Conservation (phyloP, 176 grass and related monocot genomes). For the Bonia amplexicaulis region DNA sequence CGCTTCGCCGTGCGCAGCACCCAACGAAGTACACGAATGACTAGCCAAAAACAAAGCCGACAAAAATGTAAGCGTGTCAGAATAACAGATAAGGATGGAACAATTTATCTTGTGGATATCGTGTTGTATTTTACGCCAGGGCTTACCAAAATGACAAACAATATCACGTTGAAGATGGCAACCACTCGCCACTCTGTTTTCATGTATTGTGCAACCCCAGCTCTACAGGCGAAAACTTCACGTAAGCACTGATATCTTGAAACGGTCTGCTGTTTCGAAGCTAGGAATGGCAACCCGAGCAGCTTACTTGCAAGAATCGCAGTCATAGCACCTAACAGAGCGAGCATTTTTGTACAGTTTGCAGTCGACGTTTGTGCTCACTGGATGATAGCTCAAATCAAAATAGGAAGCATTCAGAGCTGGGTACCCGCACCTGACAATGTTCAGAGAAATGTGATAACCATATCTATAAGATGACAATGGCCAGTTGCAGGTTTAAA, state of each 20-base stretch:
- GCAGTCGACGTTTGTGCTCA: conserved; percentile 75
- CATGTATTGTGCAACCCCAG: conserved; percentile 98
- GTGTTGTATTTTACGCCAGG: background rate
- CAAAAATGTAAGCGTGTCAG: background rate
- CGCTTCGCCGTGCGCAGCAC: conserved; percentile 68
- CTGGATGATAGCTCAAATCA: conserved; percentile 81
- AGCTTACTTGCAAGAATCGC: conserved; percentile 91
- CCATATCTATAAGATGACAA: background rate
- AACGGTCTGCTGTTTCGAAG: background rate
- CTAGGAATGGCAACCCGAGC: background rate
- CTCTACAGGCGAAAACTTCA: conserved; percentile 36
- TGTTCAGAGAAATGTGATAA: background rate
- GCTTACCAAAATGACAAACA: conserved; percentile 85
- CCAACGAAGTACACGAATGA: conserved; percentile 70
- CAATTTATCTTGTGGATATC: background rate
- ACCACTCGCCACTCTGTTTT: conserved; percentile 85
- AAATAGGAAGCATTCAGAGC: conserved; percentile 77
- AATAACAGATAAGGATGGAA: background rate
- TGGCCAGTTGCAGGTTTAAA: background rate
- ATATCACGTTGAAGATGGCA: conserved; percentile 81
- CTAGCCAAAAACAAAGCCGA: conserved; percentile 9
- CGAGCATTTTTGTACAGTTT: conserved; percentile 75
- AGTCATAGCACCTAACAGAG: conserved; percentile 76
- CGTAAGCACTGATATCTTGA: background rate
- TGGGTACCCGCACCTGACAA: conserved; percentile 76